phyloP scores from a whole-genome alignment of 768 basidiomycete species.

The Lentinula aciculospora region DNA sequence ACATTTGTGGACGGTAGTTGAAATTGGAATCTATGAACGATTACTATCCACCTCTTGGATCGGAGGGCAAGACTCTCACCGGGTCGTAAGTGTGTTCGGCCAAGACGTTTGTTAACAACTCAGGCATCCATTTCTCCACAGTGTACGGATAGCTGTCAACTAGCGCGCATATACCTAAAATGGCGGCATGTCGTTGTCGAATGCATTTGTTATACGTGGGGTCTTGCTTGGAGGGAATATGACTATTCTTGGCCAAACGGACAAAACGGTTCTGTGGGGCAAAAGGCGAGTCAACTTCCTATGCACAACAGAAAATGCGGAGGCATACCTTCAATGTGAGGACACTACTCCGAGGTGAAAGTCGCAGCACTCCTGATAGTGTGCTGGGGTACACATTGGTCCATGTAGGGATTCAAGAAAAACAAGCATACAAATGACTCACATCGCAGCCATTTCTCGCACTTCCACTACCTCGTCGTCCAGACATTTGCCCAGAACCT shows the following conservation, averaged over 20 bases:
- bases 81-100: conserved; percentile 87
- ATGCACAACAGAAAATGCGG: neutral
- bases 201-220: conserved; percentile 64
- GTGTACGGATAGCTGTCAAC: conserved; percentile 96
- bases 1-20: conserved; percentile 76
- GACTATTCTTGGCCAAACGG: conserved; percentile 61
- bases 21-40: conserved; percentile 64
- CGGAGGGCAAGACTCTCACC: conserved; percentile 26
- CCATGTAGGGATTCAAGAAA: conserved; percentile 4
- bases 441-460: conserved; percentile 85
- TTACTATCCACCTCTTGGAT: conserved; percentile 5
- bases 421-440: conserved; percentile 20
- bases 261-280: conserved; percentile 65
- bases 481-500: conserved; percentile 77
- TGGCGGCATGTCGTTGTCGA: conserved; percentile 81
- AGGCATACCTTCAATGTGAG: conserved; percentile 57
- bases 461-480: conserved; percentile 89
- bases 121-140: conserved; percentile 91
- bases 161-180: conserved; percentile 90
- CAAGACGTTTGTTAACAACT: conserved; percentile 70
- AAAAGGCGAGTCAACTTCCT: conserved; percentile 1
- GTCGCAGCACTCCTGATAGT: conserved; percentile 74
- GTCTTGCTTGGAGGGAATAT: conserved; percentile 59
- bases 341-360: conserved; percentile 75
- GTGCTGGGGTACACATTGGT: conserved; percentile 36